Evolutionary conservation across 768 basidiomycete species (phyloP).

Genomic region (Suillus discolor): DNA sequence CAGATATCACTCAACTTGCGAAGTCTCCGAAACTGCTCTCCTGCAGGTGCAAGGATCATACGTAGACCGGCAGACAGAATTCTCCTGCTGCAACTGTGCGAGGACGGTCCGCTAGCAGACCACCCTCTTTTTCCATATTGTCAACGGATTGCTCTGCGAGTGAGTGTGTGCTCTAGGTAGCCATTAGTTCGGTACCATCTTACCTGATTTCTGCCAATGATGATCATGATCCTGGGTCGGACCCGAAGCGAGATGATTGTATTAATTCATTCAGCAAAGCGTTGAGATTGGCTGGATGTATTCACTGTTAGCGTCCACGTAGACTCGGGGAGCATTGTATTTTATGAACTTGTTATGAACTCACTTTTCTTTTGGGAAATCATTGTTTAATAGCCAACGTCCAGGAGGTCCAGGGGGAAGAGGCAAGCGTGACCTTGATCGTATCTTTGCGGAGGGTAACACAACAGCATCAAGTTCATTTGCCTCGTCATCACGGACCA

Average conservation of each 20-base stretch:
- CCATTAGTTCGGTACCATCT: not conserved
- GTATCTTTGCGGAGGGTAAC: conserved; percentile 13
- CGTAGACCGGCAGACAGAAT: conserved; percentile 61
- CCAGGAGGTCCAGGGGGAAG: conserved; percentile 34
- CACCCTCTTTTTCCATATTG: conserved; percentile 72
- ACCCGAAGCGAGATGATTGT: conserved; percentile 57
- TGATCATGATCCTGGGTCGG: conserved; percentile 39
- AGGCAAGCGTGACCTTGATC: conserved; percentile 21
- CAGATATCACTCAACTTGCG: conserved; percentile 42
- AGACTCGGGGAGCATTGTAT: too few species aligned
- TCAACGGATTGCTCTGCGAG: conserved; percentile 54
- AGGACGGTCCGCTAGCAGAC: conserved; percentile 56
- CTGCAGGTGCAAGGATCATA: conserved; percentile 54
- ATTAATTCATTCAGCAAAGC: conserved; percentile 62
- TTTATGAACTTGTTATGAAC: conserved; percentile 4
- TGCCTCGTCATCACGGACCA: too few species aligned
- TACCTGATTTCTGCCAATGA: conserved; percentile 41
- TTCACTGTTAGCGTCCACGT: not conserved
- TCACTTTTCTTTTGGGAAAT: conserved; percentile 30
- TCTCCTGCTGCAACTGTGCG: conserved; percentile 59
- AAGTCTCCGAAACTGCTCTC: conserved; percentile 63
- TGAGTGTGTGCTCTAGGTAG: not conserved
- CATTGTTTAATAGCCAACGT: conserved; percentile 36
- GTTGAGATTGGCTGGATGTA: conserved; percentile 29
- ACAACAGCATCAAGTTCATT: too few species aligned